Conservation (phyloP, 2,329 filamentous ascomycete genomes). For the Penicillium sp. region DNA sequence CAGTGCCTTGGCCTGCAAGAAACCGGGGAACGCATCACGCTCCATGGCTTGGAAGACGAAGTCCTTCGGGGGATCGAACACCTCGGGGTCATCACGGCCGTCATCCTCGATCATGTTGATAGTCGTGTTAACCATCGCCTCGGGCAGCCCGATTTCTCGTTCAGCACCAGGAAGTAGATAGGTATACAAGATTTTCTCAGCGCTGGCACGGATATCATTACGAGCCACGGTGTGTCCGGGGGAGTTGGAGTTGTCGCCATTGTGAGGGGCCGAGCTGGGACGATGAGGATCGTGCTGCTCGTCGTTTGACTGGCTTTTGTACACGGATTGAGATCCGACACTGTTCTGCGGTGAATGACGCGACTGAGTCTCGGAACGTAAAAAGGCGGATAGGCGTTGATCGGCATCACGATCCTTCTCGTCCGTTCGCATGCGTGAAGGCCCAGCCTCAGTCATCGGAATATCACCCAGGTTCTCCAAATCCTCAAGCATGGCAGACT, state of each 20-base stretch:
- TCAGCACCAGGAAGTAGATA: slow-evolving; percentile 93
- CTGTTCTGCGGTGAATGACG: slow-evolving; percentile 52
- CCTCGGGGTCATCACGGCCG: slow-evolving; percentile 89
- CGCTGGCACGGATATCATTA: slow-evolving; percentile 83
- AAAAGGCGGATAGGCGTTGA: slow-evolving; percentile 83
- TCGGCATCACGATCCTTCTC: slow-evolving; percentile 74
- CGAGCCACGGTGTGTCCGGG: slow-evolving; percentile 78
- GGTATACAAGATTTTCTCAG: slow-evolving; percentile 98
- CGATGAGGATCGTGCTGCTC: slow-evolving; percentile 47
- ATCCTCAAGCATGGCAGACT: slow-evolving; percentile 70
- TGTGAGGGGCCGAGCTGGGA: slow-evolving; percentile 57
- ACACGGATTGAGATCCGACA: slow-evolving; percentile 44
- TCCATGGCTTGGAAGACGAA: slow-evolving; percentile 99
- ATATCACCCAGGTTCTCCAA: slow-evolving; percentile 65
- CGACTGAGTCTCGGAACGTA: slow-evolving; percentile 57
- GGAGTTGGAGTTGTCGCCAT: slow-evolving; percentile 65
- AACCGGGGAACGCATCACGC: slow-evolving; percentile 95
- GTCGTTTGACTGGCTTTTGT: slow-evolving; percentile 41
- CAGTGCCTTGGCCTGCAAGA: slow-evolving; percentile 87
- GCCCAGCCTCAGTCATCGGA: slow-evolving; percentile 45
- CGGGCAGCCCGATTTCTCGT: slow-evolving; percentile 88
- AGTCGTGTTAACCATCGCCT: slow-evolving; percentile 69
- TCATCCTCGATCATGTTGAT: slow-evolving; percentile 84
- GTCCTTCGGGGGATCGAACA: slow-evolving; percentile 96
- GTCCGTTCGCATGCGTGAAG: slow-evolving; percentile 50